Percentiles rank a stretch among this genome's conserved stretches.
Conservation (phyloP, 2,329 filamentous ascomycete species). For the Aspergillus uvarum region DNA sequence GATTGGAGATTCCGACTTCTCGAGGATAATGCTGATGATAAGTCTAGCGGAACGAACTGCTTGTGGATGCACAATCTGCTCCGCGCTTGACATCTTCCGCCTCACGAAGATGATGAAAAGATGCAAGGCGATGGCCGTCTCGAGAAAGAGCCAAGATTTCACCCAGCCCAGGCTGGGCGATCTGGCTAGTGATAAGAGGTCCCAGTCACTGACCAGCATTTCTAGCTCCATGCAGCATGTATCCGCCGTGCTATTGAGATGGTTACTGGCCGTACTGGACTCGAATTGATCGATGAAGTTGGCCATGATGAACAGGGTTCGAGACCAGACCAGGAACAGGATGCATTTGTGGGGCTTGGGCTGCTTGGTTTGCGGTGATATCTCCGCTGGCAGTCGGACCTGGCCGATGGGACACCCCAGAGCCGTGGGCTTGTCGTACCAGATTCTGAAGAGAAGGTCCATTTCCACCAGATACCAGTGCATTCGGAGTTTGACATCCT, state of each 20-base stretch:
- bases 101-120: constrained; percentile 6
- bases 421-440: constrained; percentile 10
- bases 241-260: background rate
- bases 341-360: background rate
- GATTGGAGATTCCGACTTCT: background rate
- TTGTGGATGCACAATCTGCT: constrained; percentile 4
- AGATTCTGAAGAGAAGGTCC: constrained; percentile 1
- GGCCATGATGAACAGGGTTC: background rate
- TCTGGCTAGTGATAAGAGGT: background rate
- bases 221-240: background rate
- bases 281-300: background rate
- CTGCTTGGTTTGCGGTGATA: background rate
- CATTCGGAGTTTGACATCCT: background rate
- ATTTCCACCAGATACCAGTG: constrained; percentile 6
- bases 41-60: constrained; percentile 1
- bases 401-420: background rate
- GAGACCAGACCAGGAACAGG: background rate
- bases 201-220: constrained; percentile 6
- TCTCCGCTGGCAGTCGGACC: background rate
- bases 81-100: background rate
- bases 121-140: constrained; percentile 4
- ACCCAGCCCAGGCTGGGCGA: background rate
- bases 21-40: constrained; percentile 4
- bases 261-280: too few species aligned
- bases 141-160: constrained; percentile 1